Evolutionary conservation across 1,284 basidiomycete genomes (phyloP).

Genomic region (Heterobasidion occidentale): DNA sequence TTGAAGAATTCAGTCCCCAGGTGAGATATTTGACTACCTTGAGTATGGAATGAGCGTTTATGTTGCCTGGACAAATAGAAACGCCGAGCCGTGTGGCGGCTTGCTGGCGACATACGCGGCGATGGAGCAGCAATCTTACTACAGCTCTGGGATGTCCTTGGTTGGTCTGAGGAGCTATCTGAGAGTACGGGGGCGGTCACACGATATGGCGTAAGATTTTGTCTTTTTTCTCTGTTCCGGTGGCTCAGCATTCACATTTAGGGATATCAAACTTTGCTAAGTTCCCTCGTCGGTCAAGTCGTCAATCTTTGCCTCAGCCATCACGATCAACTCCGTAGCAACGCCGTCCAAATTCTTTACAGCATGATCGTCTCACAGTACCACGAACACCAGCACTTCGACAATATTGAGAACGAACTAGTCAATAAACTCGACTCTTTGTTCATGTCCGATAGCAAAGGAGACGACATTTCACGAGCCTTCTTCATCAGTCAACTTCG

Average conservation of each 20-base stretch:
- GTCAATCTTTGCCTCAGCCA: slow-evolving; percentile 92
- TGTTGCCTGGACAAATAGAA: slow-evolving; percentile 44
- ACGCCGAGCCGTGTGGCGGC: slow-evolving; percentile 91
- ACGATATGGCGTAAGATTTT: slow-evolving; percentile 50
- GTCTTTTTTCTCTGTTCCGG: slow-evolving; percentile 3
- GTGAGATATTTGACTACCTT: slow-evolving; percentile 28
- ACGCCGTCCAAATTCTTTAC: slow-evolving; percentile 89
- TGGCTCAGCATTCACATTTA: slow-evolving; percentile 18
- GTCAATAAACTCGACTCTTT: slow-evolving; percentile 90
- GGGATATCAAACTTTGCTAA: slow-evolving; percentile 81
- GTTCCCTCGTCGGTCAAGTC: slow-evolving; percentile 84
- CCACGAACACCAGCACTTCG: slow-evolving; percentile 73
- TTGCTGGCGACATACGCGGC: slow-evolving; percentile 91
- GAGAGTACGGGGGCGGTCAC: slow-evolving; percentile 40
- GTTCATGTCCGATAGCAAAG: slow-evolving; percentile 86
- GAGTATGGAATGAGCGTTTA: neutral
- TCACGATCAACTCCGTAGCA: slow-evolving; percentile 86
- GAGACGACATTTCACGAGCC: slow-evolving; percentile 83
- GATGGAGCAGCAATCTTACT: slow-evolving; percentile 85
- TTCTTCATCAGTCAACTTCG: slow-evolving; percentile 94
- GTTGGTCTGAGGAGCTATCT: slow-evolving; percentile 58
- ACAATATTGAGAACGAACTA: slow-evolving; percentile 89
- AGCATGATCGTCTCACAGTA: slow-evolving; percentile 96
- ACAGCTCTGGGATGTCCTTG: slow-evolving; percentile 84
- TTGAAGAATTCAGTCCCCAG: slow-evolving; percentile 92